Conservation (phyloP, 345 rosid species). For the Passiflora organensis region DNA sequence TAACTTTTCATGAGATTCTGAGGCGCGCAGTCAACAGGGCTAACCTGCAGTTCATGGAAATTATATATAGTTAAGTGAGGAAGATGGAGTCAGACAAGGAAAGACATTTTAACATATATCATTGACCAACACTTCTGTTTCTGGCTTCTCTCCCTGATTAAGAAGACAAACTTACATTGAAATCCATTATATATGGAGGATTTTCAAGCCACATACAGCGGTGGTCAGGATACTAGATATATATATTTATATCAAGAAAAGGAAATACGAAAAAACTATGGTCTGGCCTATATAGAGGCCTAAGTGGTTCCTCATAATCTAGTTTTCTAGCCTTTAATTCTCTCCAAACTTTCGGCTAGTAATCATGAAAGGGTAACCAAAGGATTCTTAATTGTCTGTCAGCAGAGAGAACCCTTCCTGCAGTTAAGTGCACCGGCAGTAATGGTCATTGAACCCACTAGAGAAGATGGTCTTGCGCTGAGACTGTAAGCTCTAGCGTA, state of each 20-base stretch:
- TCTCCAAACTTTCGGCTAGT: neutral
- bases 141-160: neutral
- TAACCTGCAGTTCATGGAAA: no score
- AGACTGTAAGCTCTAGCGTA: constrained; percentile 21
- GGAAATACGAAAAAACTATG: neutral
- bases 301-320: neutral
- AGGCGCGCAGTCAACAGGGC: no score
- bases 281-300: neutral
- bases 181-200: no score
- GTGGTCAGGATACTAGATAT: neutral
- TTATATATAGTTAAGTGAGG: no score
- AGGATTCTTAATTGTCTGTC: neutral
- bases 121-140: constrained; percentile 15
- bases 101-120: no score
- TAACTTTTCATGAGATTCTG: no score
- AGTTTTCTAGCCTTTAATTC: neutral
- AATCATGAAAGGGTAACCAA: neutral
- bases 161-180: no score
- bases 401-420: constrained; percentile 22
- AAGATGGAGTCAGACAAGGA: no score
- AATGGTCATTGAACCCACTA: constrained; percentile 16
- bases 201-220: neutral
- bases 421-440: constrained; percentile 25
- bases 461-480: constrained; percentile 25
- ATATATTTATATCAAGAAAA: neutral